Base-by-base conservation (phyloP, 495 filamentous ascomycete genomes). In the Podospora anserina region DNA sequence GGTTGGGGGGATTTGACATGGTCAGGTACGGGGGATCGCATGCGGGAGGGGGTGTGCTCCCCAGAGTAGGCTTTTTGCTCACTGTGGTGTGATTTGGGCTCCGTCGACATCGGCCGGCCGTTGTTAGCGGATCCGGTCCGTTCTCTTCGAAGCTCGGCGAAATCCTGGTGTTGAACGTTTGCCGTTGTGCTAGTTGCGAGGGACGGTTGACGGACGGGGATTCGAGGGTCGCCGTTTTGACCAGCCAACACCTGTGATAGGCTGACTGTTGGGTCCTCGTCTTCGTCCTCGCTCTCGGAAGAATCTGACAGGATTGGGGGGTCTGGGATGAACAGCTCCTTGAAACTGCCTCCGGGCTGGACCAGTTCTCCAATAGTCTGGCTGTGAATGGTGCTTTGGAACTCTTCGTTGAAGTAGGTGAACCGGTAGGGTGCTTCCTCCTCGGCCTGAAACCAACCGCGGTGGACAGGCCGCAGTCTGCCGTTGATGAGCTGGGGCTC, bases 371-470 rank as follows among this genome's bases (percentile, higher is more conserved):
- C 95, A 61, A 99, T 94, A 0, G 90, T 96, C 75, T 97, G 93
- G 23, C 92, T 93, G 76, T 98, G 95, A 69, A 98, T 95, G 0
- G 95, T 98, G 73, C 90, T 93, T 61, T 89, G 88, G 68, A 98
- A 92, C 70, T 97, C 92, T 73, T 98, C 95, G 76, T 97, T 97
- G 83, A 99, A 99, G 74, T 99, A 99, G 2, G 95, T 99, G 76
- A 96, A 98, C 57, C 95, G 87, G 75, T 96, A 99, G 0, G 95
- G 95, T 1, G 89, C 89, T 63, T 97, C 96, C 53, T 97, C 93
- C 71, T 95, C 92, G 67, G 91, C 88, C 27, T 89, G 85, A 76
- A 94, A 92, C 95, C 95, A 99, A 5, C 84, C 82, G 64, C 90
- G 92, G 68, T 92, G 89, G 7, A 84, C 80, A 7, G 95, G 93